These are phyloP conservation scores for Claviceps capensis DNA, from an alignment of 2,329 filamentous ascomycete genomes.

Conservation along the genomic window DNA sequence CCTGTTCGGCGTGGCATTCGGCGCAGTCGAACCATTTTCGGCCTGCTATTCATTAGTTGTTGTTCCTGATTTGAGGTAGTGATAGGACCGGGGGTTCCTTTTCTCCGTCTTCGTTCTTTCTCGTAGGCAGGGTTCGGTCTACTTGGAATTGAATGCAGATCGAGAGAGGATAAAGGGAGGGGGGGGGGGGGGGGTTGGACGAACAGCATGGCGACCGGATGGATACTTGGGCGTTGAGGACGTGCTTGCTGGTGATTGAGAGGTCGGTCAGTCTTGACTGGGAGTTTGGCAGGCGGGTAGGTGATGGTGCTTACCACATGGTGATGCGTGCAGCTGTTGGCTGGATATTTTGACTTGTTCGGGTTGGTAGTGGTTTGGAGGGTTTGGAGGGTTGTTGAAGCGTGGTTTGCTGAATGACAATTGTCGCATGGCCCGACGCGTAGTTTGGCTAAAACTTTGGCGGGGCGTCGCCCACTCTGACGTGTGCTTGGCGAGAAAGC, in stretches of 20 bases:
- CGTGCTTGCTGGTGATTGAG: conserved; percentile 61
- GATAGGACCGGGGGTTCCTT: not conserved
- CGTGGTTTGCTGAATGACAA: not conserved
- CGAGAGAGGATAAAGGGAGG: not conserved
- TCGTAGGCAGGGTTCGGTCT: not conserved
- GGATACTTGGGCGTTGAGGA: conserved; percentile 93
- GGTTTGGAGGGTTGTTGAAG: not conserved
- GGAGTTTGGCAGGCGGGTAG: not conserved
- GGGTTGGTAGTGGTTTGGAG: not conserved
- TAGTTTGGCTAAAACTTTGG: not conserved
- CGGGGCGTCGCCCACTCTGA: not conserved
- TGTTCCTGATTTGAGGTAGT: not conserved
- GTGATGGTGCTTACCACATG: conserved; percentile 22
- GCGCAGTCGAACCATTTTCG: conserved; percentile 98
- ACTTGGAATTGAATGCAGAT: not conserved
- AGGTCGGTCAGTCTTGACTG: not conserved
- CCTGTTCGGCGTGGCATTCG: conserved; percentile 77
- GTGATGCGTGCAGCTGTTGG: not conserved
- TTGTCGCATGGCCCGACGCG: not conserved
- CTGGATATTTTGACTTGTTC: not conserved
- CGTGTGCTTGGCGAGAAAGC: too few species aligned
- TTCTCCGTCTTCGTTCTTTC: not conserved
- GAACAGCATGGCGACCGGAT: conserved; percentile 93
- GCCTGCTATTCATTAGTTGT: conserved; percentile 35
- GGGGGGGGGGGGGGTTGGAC: conserved; percentile 16